Evolutionary conservation across 352 stramenopile species (phyloP).

Genomic region (Lagenidium sp.): DNA sequence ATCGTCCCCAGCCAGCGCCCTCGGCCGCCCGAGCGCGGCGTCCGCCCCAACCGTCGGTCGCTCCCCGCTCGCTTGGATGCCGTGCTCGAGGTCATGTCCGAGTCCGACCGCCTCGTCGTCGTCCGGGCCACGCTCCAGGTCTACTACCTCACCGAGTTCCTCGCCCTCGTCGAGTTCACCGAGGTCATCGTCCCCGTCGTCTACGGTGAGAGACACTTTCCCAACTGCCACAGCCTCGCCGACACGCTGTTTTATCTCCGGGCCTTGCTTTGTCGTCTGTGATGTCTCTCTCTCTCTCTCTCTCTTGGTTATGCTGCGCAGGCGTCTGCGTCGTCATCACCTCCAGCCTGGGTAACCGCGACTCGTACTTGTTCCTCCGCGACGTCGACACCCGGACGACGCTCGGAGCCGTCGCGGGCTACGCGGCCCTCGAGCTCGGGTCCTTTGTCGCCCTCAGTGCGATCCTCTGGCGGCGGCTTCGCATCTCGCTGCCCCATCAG

Average conservation of each 20-base stretch:
- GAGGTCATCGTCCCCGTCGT: constrained; percentile 4
- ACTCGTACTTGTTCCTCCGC: too few species aligned
- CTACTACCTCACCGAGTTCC: constrained; percentile 4
- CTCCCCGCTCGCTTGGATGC: neutral
- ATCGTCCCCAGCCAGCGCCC: too few species aligned
- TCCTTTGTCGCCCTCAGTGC: constrained; percentile 2
- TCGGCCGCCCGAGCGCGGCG: too few species aligned
- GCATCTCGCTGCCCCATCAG: constrained; percentile 15
- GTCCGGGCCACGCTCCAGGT: constrained; percentile 4
- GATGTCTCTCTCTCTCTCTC: too few species aligned
- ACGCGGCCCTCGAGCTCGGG: constrained; percentile 5
- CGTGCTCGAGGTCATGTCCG: neutral
- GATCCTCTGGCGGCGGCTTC: constrained; percentile 1
- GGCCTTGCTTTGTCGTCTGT: too few species aligned
- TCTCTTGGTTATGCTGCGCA: too few species aligned
- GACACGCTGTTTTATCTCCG: too few species aligned
- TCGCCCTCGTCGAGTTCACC: constrained; percentile 7
- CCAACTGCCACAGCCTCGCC: too few species aligned
- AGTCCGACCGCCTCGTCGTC: neutral
- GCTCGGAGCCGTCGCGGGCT: neutral
- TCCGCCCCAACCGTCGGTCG: neutral
- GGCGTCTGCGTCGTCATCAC: too few species aligned
- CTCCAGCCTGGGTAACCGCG: too few species aligned
- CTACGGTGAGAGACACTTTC: constrained; percentile 3
- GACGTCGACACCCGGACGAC: too few species aligned